Base-by-base conservation (phyloP, 2,329 filamentous ascomycete genomes). In the Cordyceps fumosorosea region DNA sequence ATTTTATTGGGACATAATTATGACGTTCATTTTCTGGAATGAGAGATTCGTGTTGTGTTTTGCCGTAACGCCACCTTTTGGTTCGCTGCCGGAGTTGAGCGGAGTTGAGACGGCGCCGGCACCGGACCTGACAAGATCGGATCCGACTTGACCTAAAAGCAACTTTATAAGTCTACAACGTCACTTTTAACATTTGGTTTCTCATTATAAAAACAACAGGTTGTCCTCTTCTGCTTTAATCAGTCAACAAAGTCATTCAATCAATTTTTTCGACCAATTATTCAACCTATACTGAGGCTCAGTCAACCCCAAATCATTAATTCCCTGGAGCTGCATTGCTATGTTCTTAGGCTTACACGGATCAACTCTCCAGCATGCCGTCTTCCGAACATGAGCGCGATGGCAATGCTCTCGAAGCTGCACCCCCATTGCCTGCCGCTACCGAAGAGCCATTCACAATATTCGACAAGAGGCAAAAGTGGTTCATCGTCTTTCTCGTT, bases 391-490 rank as follows among this genome's bases (percentile, higher is more conserved):
- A 40, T 14, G 26, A 24, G 11, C 34, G 12, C 20, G 24, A 34
- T 26, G 56, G 34, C 50, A 40, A 7, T 10, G 18, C 18, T 55
- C 60, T 57, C 32, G 51, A 55, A 54, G 54, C 52, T 55, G 34
- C 59, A 51, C 42, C 32, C 22, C 29, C 24, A 6, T 20, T 56
- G 42, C 10, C 37, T 14, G 32, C 24, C n/a, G 56, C 26, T 7
- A 52, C 63, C 0, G 64, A 65, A 48, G 69, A 71, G 48, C 80
- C 78, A 0, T 79, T 78, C 65, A 83, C 74, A 65, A 80, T 84
- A 26, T 83, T 83, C 29, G 79, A 81, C 65, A 74, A 70, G 40
- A 69, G 74, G 5, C 81, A 84, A 67, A 81, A 80, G 63, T 71
- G 73, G 3, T 22, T 83, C 0, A 80, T 84, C 29, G 72, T 83